Evolutionary conservation across 225 moss, liverwort and hornwort species (phyloP).

Genomic region (Climacium dendroides): DNA sequence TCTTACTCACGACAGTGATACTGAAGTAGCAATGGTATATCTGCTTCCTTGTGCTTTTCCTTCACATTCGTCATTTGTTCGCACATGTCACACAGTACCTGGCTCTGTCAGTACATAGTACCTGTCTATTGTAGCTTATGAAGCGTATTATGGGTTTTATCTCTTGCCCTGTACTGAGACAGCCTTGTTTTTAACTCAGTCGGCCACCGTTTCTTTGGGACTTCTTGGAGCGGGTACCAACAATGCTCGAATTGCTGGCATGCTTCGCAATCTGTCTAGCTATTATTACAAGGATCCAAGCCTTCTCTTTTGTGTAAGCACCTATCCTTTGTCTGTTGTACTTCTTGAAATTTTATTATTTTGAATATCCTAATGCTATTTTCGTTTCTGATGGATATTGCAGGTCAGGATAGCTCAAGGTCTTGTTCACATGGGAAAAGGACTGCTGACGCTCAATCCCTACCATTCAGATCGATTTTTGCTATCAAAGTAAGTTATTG

Average conservation of each 20-base stretch:
- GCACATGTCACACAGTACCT: neutral
- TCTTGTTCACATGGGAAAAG: slow-evolving; percentile 98
- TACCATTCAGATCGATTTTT: slow-evolving; percentile 98
- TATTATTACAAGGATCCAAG: slow-evolving; percentile 98
- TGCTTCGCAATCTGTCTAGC: slow-evolving; percentile 98
- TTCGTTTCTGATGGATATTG: neutral
- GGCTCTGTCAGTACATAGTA: neutral
- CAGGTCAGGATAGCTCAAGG: slow-evolving; percentile 99
- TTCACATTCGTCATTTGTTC: neutral
- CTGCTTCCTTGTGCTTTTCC: neutral
- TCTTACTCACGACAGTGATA: slow-evolving; percentile 93
- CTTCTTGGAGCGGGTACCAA: slow-evolving; percentile 98
- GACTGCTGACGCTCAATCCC: slow-evolving; percentile 80
- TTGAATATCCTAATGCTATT: neutral
- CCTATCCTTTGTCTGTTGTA: neutral
- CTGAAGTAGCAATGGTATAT: slow-evolving; percentile 95
- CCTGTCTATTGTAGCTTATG: neutral
- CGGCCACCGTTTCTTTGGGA: slow-evolving; percentile 88
- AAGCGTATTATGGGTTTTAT: neutral
- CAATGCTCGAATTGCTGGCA: slow-evolving; percentile 97
- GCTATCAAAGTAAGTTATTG: slow-evolving; percentile 67
- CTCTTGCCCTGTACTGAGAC: neutral
- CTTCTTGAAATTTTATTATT: neutral
- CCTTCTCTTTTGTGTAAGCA: slow-evolving; percentile 85
- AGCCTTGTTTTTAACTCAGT: slow-evolving; percentile 28